Evolutionary conservation across 2,329 filamentous ascomycete genomes (phyloP).

Genomic region (Colletotrichum costaricense): DNA sequence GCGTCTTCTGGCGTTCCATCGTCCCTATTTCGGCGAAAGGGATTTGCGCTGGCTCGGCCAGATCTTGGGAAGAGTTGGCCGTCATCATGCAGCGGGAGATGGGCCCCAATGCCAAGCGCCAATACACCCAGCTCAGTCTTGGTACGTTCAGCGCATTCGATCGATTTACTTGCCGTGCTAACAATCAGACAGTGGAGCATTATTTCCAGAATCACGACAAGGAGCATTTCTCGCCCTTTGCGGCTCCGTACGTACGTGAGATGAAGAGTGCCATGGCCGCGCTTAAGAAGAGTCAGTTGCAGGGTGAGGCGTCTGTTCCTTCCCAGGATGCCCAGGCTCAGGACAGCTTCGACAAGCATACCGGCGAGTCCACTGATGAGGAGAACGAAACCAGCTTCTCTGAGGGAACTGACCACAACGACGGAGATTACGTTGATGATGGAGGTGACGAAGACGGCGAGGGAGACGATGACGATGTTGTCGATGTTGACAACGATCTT

Average conservation of each 20-base stretch:
- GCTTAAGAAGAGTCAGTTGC: background rate
- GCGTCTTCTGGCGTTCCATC: conserved; percentile 58
- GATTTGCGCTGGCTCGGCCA: conserved; percentile 40
- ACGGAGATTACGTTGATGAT: background rate
- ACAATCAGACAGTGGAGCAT: conserved; percentile 51
- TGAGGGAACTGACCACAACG: background rate
- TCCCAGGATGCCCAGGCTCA: background rate
- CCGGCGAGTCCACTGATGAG: background rate
- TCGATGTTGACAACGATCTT: no score
- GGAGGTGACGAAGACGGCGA: background rate
- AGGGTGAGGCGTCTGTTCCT: background rate
- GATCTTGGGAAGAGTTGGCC: conserved; percentile 52
- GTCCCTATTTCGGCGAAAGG: conserved; percentile 51
- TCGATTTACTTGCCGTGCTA: background rate
- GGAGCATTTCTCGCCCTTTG: conserved; percentile 50
- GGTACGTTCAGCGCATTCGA: conserved; percentile 46
- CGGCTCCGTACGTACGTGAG: conserved; percentile 46
- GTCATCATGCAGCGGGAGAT: conserved; percentile 51
- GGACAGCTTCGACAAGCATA: background rate
- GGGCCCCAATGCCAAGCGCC: conserved; percentile 48
- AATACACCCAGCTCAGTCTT: conserved; percentile 53
- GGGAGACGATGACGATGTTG: background rate
- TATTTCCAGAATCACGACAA: conserved; percentile 57
- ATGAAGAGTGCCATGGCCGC: conserved; percentile 32
- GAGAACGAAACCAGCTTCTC: background rate